phyloP scores from a whole-genome alignment of 352 stramenopile species.

The Phytophthora litchii region DNA sequence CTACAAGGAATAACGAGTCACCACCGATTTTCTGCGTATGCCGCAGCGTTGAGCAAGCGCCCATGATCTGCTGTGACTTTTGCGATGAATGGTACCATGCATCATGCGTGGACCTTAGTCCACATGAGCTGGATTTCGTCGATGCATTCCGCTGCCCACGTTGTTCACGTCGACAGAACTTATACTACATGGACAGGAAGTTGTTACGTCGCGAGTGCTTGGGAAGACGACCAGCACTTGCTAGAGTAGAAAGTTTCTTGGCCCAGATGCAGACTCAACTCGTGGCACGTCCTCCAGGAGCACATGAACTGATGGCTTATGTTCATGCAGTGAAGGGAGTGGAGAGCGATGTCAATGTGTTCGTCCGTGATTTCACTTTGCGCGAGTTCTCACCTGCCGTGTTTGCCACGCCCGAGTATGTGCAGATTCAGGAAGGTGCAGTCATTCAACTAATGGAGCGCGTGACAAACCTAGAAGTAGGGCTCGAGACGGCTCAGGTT shows the following conservation, averaged over 20 bases:
- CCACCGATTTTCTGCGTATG: conserved; percentile 75
- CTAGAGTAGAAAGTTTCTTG: conserved; percentile 59
- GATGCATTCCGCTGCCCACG: conserved; percentile 79
- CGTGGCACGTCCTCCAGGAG: conserved; percentile 60
- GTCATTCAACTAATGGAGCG: conserved; percentile 61
- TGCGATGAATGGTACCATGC: conserved; percentile 90
- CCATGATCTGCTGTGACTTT: conserved; percentile 90
- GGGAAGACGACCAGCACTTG: conserved; percentile 55
- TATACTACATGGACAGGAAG: conserved; percentile 78
- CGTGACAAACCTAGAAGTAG: conserved; percentile 63
- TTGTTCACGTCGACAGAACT: conserved; percentile 65
- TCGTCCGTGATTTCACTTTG: conserved; percentile 49
- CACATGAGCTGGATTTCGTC: conserved; percentile 57
- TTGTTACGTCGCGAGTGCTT: conserved; percentile 47
- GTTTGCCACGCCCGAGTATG: conserved; percentile 56
- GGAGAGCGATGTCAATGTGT: conserved; percentile 40
- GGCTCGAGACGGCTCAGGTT: conserved; percentile 53
- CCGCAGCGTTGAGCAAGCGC: conserved; percentile 56
- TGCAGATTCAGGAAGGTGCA: conserved; percentile 20
- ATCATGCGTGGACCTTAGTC: conserved; percentile 65
- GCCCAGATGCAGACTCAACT: conserved; percentile 58
- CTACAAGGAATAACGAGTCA: neutral
- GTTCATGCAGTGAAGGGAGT: conserved; percentile 51
- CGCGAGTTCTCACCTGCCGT: conserved; percentile 50
- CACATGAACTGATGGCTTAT: conserved; percentile 58